phyloP scores from a whole-genome alignment of 805 yeast species.

The Isabelozyma gotoi region DNA sequence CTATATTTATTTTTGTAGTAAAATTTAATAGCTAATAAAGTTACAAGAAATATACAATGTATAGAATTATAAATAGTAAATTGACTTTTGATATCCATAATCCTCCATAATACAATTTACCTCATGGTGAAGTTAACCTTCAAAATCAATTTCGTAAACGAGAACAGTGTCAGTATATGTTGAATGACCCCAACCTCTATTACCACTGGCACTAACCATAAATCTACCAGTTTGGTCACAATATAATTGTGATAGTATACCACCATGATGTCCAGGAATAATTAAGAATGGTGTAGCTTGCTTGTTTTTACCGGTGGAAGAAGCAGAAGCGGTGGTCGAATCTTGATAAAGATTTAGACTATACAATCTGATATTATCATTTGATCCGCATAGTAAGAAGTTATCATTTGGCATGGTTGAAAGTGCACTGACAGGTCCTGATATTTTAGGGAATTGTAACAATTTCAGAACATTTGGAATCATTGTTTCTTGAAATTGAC shows the following conservation, averaged over 20 bases:
- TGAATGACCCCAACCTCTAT: constrained; percentile 91
- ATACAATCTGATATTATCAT: constrained; percentile 85
- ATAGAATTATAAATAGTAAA: too few species aligned
- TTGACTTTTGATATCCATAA: too few species aligned
- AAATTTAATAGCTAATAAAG: neutral
- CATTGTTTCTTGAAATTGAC: constrained; percentile 21
- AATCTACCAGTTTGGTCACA: constrained; percentile 88
- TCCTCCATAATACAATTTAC: too few species aligned
- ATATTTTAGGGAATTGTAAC: constrained; percentile 76
- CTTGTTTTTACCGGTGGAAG: constrained; percentile 25
- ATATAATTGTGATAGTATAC: constrained; percentile 70
- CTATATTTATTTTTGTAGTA: neutral
- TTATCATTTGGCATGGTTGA: constrained; percentile 76
- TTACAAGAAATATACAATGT: neutral
- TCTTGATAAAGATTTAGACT: constrained; percentile 56
- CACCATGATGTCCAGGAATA: constrained; percentile 96
- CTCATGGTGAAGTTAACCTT: too few species aligned
- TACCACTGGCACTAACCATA: constrained; percentile 89
- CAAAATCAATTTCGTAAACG: constrained; percentile 71
- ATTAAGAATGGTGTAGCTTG: constrained; percentile 76
- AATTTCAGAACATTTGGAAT: constrained; percentile 53
- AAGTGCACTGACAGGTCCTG: constrained; percentile 88
- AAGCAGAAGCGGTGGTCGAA: constrained; percentile 14
- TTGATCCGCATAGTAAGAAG: constrained; percentile 83
- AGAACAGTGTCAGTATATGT: constrained; percentile 75